Evolutionary conservation across 331 rosid genomes (phyloP), one percentile per base, ranked within the genome.

Genomic region (Quercus phellos): DNA sequence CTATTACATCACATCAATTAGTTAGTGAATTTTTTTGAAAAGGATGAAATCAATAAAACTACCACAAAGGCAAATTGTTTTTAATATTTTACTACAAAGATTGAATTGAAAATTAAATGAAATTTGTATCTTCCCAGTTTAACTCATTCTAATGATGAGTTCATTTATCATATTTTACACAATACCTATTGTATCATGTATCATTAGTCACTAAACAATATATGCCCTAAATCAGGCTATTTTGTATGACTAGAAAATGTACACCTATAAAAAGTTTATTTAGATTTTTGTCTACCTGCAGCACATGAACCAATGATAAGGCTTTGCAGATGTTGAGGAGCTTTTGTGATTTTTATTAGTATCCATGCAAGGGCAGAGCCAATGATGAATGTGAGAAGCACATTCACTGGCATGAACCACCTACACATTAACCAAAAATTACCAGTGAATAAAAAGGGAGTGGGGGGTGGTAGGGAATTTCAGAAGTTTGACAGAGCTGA

Each of bases 381-480:
- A 69, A 76, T 30, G 42, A 81, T 21, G 71, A 78, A 85, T 51
- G 89, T 76, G 32, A 85, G 60, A 69, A 88, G 82, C 68, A 85
- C 24, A 59, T 88, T 88, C 58, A 85, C 16, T 0, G 85, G 87
- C 91, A 88, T 83, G 80, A 83, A 88, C 89, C 89, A 85, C 81
- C 91, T 88, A 24, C 70, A 78, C 42, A 73, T 43, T 77, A 21
- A 51, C 43, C 11, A 51, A 17, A 51, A 32, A 43, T 66, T 17
- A 18, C 27, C 50, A 2, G 1, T 38, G 3, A 38, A 46, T 10
- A 46, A 46, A 46, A 66, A 34, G 30, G 18, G 19, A 2, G 21
- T 3, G 11, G 35, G 10, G 9, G 35, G 46, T 2, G 70, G 68
- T 38, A 7, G 7, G 17, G 42, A 30, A 29, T 2, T 63, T 29